phyloP scores from a whole-genome alignment of 345 rosid genomes.

The Iberis pinnata region DNA sequence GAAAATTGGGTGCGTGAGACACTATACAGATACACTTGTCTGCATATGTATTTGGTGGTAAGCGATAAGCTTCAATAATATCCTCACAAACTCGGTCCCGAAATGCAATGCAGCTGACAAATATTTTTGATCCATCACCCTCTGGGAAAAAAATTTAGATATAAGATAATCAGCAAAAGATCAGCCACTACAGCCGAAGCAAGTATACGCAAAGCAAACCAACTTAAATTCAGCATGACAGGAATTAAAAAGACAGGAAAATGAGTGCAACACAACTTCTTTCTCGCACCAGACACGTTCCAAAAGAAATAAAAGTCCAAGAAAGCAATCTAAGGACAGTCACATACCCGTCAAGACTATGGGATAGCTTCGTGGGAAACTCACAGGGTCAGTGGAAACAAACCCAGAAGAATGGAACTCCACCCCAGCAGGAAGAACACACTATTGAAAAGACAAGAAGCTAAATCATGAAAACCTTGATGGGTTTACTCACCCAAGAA shows the following conservation, averaged over 20 bases:
- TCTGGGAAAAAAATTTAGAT: conserved; percentile 41
- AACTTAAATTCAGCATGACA: conserved; percentile 11
- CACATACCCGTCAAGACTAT: conserved; percentile 84
- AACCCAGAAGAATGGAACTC: conserved; percentile 64
- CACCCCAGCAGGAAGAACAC: conserved; percentile 94
- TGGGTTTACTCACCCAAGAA: conserved; percentile 8
- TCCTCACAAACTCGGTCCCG: conserved; percentile 96
- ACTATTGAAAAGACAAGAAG: conserved; percentile 37
- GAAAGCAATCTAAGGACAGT: neutral
- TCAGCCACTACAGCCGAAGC: conserved; percentile 6
- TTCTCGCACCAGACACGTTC: neutral
- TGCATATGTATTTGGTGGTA: conserved; percentile 73
- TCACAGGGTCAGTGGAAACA: conserved; percentile 48
- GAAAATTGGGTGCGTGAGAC: conserved; percentile 81
- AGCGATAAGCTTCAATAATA: conserved; percentile 81
- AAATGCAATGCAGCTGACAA: conserved; percentile 89
- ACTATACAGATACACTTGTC: conserved; percentile 93
- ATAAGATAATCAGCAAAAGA: conserved; percentile 8
- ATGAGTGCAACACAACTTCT: neutral
- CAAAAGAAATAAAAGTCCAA: conserved; percentile 7
- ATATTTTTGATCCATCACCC: conserved; percentile 98
- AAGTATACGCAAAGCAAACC: conserved; percentile 2
- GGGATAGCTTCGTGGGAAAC: conserved; percentile 84
- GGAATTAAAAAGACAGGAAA: neutral
- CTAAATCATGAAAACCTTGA: neutral